These are phyloP conservation scores for Mycena amicta DNA, from an alignment of 768 basidiomycete species.

Conservation along the genomic window DNA sequence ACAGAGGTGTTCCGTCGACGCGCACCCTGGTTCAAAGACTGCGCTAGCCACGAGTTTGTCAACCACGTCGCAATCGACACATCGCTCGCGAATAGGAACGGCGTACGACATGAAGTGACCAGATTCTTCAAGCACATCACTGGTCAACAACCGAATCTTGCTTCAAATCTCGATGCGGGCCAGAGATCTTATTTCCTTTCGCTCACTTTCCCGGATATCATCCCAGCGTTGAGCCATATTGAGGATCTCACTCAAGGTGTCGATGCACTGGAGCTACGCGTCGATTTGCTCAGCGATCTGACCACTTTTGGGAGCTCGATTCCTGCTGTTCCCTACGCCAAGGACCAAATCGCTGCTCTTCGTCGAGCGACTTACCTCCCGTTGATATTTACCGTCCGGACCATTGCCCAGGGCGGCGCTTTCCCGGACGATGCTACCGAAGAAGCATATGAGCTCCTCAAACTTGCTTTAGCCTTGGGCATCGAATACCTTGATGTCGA, in stretches of 20 bases:
- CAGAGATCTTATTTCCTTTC: constrained; percentile 89
- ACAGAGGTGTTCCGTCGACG: constrained; percentile 83
- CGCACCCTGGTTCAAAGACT: constrained; percentile 84
- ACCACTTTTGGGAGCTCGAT: constrained; percentile 55
- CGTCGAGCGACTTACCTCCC: constrained; percentile 80
- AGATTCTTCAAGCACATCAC: constrained; percentile 92
- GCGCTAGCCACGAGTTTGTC: constrained; percentile 80
- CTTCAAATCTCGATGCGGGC: constrained; percentile 51
- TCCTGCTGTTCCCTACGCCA: constrained; percentile 72
- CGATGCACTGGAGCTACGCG: constrained; percentile 93
- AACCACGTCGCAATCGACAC: constrained; percentile 59
- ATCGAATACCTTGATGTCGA: constrained; percentile 96
- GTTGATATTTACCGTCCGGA: constrained; percentile 90
- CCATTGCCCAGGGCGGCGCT: constrained; percentile 85
- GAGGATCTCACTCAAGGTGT: constrained; percentile 79
- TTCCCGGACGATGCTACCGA: constrained; percentile 80
- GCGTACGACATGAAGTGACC: constrained; percentile 61
- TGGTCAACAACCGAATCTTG: constrained; percentile 67
- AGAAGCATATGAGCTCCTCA: constrained; percentile 74
- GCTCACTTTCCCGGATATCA: constrained; percentile 89
- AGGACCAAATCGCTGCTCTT: constrained; percentile 77
- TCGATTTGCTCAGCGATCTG: constrained; percentile 73
- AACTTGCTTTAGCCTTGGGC: constrained; percentile 77
- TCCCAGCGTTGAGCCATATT: constrained; percentile 65
- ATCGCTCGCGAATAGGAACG: constrained; percentile 28